Percentiles rank a stretch among this genome's conserved stretches.
phyloP scores from a whole-genome alignment of 805 yeast species.

The Tetrapisispora phaffii region DNA sequence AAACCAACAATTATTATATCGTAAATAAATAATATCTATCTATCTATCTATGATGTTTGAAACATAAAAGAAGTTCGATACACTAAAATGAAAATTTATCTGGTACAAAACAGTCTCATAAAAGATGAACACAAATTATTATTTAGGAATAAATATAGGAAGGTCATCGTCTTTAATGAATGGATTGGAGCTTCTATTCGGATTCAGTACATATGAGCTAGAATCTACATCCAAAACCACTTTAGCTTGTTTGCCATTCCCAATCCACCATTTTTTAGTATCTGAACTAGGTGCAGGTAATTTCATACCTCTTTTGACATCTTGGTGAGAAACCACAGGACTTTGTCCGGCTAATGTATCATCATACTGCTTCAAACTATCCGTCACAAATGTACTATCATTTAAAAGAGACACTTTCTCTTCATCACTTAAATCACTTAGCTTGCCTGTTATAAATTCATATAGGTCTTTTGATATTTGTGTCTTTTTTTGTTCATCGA shows the following conservation, averaged over 20 bases:
- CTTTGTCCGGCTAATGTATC: slow-evolving; percentile 2
- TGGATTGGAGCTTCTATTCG: slow-evolving; percentile 63
- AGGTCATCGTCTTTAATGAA: slow-evolving; percentile 45
- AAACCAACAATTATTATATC: too few species aligned
- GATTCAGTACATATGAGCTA: slow-evolving; percentile 49
- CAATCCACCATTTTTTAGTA: slow-evolving; percentile 82
- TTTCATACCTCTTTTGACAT: slow-evolving; percentile 18
- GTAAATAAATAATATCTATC: too few species aligned
- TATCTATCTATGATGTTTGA: too few species aligned
- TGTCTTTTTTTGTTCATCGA: slow-evolving; percentile 48
- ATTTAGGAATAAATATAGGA: slow-evolving; percentile 18
- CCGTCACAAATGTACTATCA: slow-evolving; percentile 19
- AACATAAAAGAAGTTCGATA: too few species aligned
- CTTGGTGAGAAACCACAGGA: slow-evolving; percentile 1
- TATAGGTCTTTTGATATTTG: slow-evolving; percentile 46
- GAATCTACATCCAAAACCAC: slow-evolving; percentile 39
- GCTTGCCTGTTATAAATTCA: slow-evolving; percentile 38
- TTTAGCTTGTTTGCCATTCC: slow-evolving; percentile 65
- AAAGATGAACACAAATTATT: too few species aligned
- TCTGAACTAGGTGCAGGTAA: slow-evolving; percentile 90
- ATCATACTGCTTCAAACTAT: slow-evolving; percentile 24
- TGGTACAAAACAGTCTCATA: neutral
- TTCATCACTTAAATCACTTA: slow-evolving; percentile 31
- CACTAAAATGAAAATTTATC: too few species aligned
- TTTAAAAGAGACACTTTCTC: slow-evolving; percentile 38